phyloP scores from a whole-genome alignment of 2,329 filamentous ascomycete genomes.

The Chaetomium globosum region DNA sequence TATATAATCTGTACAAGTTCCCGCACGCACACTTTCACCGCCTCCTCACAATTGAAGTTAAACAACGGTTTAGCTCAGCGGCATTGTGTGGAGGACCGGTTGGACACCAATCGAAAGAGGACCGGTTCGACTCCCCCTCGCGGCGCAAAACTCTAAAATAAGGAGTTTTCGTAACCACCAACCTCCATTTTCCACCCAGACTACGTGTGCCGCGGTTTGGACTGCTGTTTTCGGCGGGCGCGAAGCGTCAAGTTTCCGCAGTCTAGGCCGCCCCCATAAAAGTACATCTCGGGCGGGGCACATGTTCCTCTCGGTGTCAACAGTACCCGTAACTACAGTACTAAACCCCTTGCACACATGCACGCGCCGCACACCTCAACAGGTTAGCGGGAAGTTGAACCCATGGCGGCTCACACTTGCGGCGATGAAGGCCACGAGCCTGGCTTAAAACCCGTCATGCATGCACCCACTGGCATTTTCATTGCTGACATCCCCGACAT shows the following conservation, averaged over 20 bases:
- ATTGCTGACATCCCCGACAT: constrained; percentile 18
- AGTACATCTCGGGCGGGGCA: constrained; percentile 16
- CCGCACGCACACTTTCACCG: no score
- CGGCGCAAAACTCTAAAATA: no score
- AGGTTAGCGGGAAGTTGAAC: constrained; percentile 21
- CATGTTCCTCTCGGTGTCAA: constrained; percentile 12
- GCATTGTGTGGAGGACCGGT: no score
- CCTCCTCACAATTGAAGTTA: no score
- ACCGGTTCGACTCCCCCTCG: no score
- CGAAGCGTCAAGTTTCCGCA: constrained; percentile 6
- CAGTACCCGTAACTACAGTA: constrained; percentile 13
- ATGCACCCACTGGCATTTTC: constrained; percentile 15
- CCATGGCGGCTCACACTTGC: constrained; percentile 17
- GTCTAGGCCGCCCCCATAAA: constrained; percentile 8
- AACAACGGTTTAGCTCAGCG: no score
- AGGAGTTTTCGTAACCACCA: no score
- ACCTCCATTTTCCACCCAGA: no score
- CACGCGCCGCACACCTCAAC: constrained; percentile 21
- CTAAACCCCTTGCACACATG: constrained; percentile 15
- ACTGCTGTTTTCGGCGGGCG: constrained; percentile 8
- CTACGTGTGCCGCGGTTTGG: no score
- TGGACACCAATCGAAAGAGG: no score
- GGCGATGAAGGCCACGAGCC: constrained; percentile 21
- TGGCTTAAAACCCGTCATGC: constrained; percentile 22
- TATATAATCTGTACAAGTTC: not conserved